phyloP scores from a whole-genome alignment of 768 basidiomycete species.

The Mycena amicta region DNA sequence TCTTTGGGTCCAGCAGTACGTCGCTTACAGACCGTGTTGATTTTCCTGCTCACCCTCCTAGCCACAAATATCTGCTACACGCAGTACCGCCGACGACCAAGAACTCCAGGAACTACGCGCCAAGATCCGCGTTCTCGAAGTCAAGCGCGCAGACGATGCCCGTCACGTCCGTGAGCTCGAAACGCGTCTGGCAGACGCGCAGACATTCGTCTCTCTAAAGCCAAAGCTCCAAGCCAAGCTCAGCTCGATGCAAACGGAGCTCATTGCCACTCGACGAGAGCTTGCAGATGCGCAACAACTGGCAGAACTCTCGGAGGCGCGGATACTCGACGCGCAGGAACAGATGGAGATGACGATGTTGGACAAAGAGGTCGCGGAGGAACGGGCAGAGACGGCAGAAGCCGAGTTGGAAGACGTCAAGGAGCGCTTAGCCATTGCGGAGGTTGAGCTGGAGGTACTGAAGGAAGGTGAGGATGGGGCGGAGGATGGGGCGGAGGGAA shows the following conservation, averaged over 20 bases:
- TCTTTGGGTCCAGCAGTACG: not conserved
- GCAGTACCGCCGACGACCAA: conserved; percentile 46
- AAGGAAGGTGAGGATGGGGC: conserved; percentile 63
- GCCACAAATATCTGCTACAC: not conserved
- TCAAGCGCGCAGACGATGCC: conserved; percentile 83
- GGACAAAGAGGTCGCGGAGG: conserved; percentile 97
- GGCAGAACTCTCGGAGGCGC: conserved; percentile 66
- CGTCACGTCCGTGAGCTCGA: conserved; percentile 85
- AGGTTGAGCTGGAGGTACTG: conserved; percentile 83
- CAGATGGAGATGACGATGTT: conserved; percentile 94
- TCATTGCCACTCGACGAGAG: conserved; percentile 73
- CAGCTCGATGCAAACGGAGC: conserved; percentile 76
- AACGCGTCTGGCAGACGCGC: conserved; percentile 79
- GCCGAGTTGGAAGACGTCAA: conserved; percentile 75
- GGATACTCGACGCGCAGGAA: conserved; percentile 79
- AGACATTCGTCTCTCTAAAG: conserved; percentile 79
- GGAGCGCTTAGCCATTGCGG: conserved; percentile 75
- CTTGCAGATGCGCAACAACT: conserved; percentile 78
- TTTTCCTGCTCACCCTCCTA: conserved; percentile 4
- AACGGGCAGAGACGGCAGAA: conserved; percentile 81
- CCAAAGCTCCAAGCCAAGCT: conserved; percentile 92
- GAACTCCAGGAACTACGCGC: conserved; percentile 81
- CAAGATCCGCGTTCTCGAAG: conserved; percentile 84
- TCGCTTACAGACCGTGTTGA: not conserved
- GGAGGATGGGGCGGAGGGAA: conserved; percentile 26